Conservation (phyloP, 345 rosid species). For the Tarenaya hassleriana region DNA sequence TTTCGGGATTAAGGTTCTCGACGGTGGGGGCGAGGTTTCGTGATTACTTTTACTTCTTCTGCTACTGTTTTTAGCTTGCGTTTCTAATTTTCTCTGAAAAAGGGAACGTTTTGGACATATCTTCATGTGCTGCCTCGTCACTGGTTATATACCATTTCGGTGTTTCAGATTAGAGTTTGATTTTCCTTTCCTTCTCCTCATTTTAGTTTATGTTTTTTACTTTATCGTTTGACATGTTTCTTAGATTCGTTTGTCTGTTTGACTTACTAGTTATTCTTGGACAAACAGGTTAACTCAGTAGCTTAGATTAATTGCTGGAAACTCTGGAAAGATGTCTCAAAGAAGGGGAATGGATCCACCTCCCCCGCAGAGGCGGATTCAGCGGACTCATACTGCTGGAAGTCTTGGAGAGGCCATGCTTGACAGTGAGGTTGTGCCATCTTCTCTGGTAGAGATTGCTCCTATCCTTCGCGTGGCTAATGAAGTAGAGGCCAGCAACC, state of each 20-base stretch:
- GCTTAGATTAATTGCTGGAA: slow-evolving; percentile 15
- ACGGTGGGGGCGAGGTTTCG: slow-evolving; percentile 3
- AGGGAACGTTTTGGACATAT: slow-evolving; percentile 10
- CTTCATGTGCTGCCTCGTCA: too few species aligned
- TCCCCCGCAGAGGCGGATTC: slow-evolving; percentile 40
- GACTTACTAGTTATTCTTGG: too few species aligned
- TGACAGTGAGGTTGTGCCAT: slow-evolving; percentile 64
- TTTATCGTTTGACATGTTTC: not conserved
- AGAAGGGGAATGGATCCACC: slow-evolving; percentile 39
- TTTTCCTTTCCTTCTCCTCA: too few species aligned
- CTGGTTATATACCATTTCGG: too few species aligned
- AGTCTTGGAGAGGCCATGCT: slow-evolving; percentile 53
- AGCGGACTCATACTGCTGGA: slow-evolving; percentile 54
- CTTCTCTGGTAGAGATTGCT: slow-evolving; percentile 57
- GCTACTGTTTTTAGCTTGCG: slow-evolving; percentile 9
- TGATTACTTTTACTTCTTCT: slow-evolving; percentile 12
- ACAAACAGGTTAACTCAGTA: slow-evolving; percentile 7
- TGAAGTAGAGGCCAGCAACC: slow-evolving; percentile 52
- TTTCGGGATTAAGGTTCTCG: not conserved
- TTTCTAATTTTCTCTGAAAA: slow-evolving; percentile 15
- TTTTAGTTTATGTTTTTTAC: slow-evolving; percentile 5
- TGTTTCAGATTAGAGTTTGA: too few species aligned
- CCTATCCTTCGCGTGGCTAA: slow-evolving; percentile 65
- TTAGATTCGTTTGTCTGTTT: slow-evolving; percentile 1
- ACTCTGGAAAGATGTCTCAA: slow-evolving; percentile 38